Base-by-base conservation (phyloP, 1,284 basidiomycete genomes). In the Cutaneotrichosporon mucoides region DNA sequence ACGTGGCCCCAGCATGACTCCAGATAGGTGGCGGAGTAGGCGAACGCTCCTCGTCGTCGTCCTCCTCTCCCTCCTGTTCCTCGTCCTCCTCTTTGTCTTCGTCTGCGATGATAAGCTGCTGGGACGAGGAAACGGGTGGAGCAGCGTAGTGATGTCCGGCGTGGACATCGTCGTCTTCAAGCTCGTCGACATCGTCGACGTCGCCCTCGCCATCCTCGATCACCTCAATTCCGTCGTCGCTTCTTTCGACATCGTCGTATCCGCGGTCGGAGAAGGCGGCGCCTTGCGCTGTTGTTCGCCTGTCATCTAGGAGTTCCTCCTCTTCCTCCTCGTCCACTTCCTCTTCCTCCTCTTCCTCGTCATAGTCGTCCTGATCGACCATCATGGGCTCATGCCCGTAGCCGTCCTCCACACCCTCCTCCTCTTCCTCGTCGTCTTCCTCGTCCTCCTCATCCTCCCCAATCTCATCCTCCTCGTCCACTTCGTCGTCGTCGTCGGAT, bases 201-300 rank as follows among this genome's bases (percentile, higher is more conserved):
- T 47, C 51, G n/a, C 52, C 55, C n/a, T 64, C 55, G 36, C 47
- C 53, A 24, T 60, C 48, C 9, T 15, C 41, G 10, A 49, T 49
- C 24, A 15, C 53, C 11, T 47, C 50, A 16, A 55, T 45, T 34
- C 55, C 43, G 1, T 56, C 49, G 37, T 24, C 50, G 12, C 16
- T 45, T 11, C 16, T 33, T 33, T 5, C 24, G 16, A 11, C 16
- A 16, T 16, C 6, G 16, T 10, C 12, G 24, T 24, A 24, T 24
- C 24, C 24, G 24, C 24, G 24, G 24, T 24, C 24, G 24, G 24
- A 24, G 24, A 24, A 24, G 24, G 24, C 24, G 24, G 24, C 24
- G 24, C 24, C 24, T 24, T 24, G 24, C 24, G 24, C 24, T 24
- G 24, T 24, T 24, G 24, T 24, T 24, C 24, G 24, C 24, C 24